phyloP scores from a whole-genome alignment of 192 early-diverging fungal species.

The Podila minutissima region DNA sequence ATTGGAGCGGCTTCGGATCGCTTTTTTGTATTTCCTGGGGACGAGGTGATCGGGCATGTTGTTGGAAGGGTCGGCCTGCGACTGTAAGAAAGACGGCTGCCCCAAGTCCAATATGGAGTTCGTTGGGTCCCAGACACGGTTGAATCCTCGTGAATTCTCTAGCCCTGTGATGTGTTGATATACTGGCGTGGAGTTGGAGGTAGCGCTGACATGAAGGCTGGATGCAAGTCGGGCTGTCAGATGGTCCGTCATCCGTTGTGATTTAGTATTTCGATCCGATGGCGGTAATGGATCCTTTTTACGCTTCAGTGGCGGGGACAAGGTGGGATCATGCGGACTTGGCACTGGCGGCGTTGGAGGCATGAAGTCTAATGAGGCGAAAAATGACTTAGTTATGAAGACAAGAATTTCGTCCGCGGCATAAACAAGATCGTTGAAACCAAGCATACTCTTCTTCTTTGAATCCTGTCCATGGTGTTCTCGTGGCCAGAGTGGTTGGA shows the following conservation, averaged over 20 bases:
- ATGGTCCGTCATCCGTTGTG: conserved; percentile 45
- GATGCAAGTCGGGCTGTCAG: conserved; percentile 37
- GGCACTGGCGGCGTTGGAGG: conserved; percentile 24
- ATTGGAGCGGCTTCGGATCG: conserved; percentile 35
- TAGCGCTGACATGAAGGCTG: conserved; percentile 30
- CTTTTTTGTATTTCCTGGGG: conserved; percentile 39
- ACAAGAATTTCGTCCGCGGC: background rate
- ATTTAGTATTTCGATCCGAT: conserved; percentile 31
- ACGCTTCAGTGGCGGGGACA: conserved; percentile 42
- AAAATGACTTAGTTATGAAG: background rate
- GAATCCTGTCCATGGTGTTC: conserved; percentile 26
- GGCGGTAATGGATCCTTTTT: conserved; percentile 31
- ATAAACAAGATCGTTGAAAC: background rate
- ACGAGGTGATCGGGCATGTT: background rate
- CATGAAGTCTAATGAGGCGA: background rate
- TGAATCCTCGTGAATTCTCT: conserved; percentile 28
- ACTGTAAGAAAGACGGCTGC: background rate
- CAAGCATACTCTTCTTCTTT: conserved; percentile 31
- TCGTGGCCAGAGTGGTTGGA: conserved; percentile 44
- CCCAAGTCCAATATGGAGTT: background rate
- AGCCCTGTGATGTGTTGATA: conserved; percentile 18
- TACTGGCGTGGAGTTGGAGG: background rate
- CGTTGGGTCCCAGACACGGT: conserved; percentile 10
- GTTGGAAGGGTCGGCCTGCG: conserved; percentile 1
- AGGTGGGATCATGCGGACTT: conserved; percentile 33